phyloP scores from a whole-genome alignment of 1,139 yeast species.

The Fermentozyma sake region DNA sequence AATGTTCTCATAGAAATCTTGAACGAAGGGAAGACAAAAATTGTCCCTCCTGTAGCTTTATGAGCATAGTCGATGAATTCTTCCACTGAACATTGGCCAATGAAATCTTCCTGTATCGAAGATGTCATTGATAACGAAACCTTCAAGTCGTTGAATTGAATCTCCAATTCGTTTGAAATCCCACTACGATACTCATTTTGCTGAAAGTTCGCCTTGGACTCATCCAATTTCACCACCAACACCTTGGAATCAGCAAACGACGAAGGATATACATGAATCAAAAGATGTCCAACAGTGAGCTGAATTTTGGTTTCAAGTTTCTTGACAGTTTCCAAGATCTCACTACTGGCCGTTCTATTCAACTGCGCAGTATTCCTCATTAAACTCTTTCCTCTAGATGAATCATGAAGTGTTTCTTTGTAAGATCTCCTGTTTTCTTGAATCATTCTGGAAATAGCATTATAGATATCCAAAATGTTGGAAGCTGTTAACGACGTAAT shows the following conservation, averaged over 20 bases:
- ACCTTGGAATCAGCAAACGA: constrained; percentile 73
- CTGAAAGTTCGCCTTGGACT: constrained; percentile 55
- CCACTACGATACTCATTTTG: constrained; percentile 50
- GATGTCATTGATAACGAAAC: constrained; percentile 59
- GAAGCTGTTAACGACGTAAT: constrained; percentile 85
- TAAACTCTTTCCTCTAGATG: constrained; percentile 20
- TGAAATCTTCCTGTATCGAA: constrained; percentile 41
- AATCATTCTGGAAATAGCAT: constrained; percentile 65
- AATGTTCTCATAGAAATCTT: constrained; percentile 71
- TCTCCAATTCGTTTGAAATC: constrained; percentile 44
- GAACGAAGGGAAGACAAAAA: constrained; percentile 75
- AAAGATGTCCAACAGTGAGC: constrained; percentile 50
- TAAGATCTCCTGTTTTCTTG: constrained; percentile 72
- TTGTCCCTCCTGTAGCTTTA: constrained; percentile 72
- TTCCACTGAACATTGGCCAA: constrained; percentile 43
- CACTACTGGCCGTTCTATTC: constrained; percentile 17
- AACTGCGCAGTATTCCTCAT: constrained; percentile 7
- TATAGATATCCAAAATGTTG: constrained; percentile 71
- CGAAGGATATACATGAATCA: constrained; percentile 71
- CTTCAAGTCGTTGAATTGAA: constrained; percentile 57
- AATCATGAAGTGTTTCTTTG: constrained; percentile 63
- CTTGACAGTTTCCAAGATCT: constrained; percentile 36
- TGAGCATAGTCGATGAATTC: constrained; percentile 55
- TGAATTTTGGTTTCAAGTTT: constrained; percentile 57
- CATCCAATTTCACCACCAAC: constrained; percentile 56